phyloP scores from a whole-genome alignment of 257 asterid species.

The Nicotiana otophora region DNA sequence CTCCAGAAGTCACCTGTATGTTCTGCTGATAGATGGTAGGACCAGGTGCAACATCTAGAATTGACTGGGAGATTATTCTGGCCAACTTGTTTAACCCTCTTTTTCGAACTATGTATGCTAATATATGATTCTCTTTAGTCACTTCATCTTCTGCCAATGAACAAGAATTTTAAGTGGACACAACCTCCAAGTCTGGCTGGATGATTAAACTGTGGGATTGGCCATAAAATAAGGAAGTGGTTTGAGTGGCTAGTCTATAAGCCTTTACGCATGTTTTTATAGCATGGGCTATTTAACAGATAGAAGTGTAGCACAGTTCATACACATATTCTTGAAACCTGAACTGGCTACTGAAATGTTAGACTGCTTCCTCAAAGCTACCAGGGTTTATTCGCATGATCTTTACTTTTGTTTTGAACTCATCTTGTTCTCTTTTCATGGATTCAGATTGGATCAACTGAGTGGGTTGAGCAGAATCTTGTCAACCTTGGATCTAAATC shows the following conservation, averaged over 20 bases:
- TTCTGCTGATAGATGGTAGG: not conserved
- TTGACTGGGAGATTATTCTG: not conserved
- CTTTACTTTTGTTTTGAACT: not conserved
- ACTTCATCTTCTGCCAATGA: not conserved
- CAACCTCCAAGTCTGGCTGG: not conserved
- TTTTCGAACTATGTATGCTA: not conserved
- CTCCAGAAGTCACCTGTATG: slow-evolving; percentile 12
- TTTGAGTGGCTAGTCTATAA: slow-evolving; percentile 5
- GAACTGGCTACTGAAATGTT: not conserved
- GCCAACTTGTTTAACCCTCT: not conserved
- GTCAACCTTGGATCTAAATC: slow-evolving; percentile 71
- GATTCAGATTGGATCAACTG: slow-evolving; percentile 86
- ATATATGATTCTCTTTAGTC: not conserved
- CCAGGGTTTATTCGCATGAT: not conserved
- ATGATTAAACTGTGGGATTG: not conserved
- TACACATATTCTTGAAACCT: not conserved
- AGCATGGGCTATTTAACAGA: not conserved
- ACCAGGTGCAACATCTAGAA: not conserved
- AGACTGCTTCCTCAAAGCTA: not conserved
- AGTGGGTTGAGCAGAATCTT: slow-evolving; percentile 92
- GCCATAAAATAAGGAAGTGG: not conserved
- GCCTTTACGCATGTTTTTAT: not conserved
- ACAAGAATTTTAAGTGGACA: not conserved
- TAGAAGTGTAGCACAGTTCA: not conserved
- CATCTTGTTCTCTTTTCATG: slow-evolving; percentile 15